Evolutionary conservation across 257 asterid species (phyloP), one percentile per base, ranked within the genome.

Genomic region (Handroanthus guayacan): DNA sequence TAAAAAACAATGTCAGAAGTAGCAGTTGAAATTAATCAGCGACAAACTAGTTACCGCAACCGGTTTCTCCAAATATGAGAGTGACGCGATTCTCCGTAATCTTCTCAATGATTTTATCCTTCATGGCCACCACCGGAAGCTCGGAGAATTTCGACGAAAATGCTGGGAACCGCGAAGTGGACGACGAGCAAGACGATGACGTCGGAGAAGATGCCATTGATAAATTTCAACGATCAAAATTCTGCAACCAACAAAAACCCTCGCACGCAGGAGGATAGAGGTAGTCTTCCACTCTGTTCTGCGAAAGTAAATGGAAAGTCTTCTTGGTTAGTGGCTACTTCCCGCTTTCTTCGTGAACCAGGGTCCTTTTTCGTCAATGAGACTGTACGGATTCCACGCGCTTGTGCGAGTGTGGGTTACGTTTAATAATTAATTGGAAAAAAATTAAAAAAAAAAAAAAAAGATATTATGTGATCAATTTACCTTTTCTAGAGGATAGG

Each of bases 31-130:
- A 14, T 36, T 5, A n/a, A 20, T 0, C 37, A 31, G 8, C 38
- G 41, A 9, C 6, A 9, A 18, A 44, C 38, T 18, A 75, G 44
- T 65, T 87, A 95, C 99, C 98, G 75, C 98, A 92, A 18, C 99
- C 98, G 72, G 99, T 87, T 82, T 95, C 99, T 0, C 99, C 99
- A 44, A 92, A 84, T 69, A 92, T 91, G n/a, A 95, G 84, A 16
- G 99, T 95, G 58, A 95, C 97, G 9, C 97, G 97, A 80, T 95
- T 95, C 75, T 90, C 96, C 79, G 65, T 45, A 78, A 95, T 87
- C 81, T 95, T 95, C 44, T 89, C 97, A 3, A 95, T 76, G 50
- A 95, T 95, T 76, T 87, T 91, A 13, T 47, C 62, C 62, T 85
- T 87, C 89, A 86, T 72, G 10, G 90, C 89, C 70, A 74, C 41